Evolutionary conservation across 176 grass and related monocot genomes (phyloP), one percentile per base, ranked within the genome.

Genomic region (Carex parvula): DNA sequence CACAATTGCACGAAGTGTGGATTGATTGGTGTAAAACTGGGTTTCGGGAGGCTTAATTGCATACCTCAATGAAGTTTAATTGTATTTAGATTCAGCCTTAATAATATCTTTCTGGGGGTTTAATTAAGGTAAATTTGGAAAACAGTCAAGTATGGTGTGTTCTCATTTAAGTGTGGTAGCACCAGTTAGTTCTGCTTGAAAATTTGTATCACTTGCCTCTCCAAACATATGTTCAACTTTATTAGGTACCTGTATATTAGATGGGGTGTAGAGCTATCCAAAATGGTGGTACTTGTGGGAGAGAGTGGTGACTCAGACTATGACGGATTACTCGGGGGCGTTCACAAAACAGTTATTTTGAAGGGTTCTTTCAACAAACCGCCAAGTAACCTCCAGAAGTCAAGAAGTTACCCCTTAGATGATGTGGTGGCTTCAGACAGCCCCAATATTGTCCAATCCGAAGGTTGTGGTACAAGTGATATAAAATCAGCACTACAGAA

Each of bases 291-390:
- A 59, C 78, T 95, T 48, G 85, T 94, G 22, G 96, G 96, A 7
- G 96, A 95, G 88, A 99, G 89, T 10, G 96, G 96, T 5, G 96
- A 95, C 60, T 89, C 96, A 59, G 96, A 99, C 72, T 93, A 95
- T 1, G 96, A 99, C 88, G 96, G 91, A 68, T 81, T 95, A 52
- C 87, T 99, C 18, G 87, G 92, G 6, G 93, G 93, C 35, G 53
- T 95, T 79, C 91, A 99, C 79, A 95, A 91, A 87, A 93, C 91
- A 14, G 14, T 99, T 29, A 93, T 99, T 79, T 83, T 99, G 80
- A 99, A 93, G 83, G 93, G 93, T n/a, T 76, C 90, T 9, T 92
- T 99, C 42, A 94, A 95, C 79, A 86, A 56, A 39, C 44, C 84
- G 3, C 76, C 89, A 78, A 97, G 93, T 10, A 86, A 87, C 70